Evolutionary conservation across 495 filamentous ascomycete genomes (phyloP).

Genomic region (Lophium mytilinum): DNA sequence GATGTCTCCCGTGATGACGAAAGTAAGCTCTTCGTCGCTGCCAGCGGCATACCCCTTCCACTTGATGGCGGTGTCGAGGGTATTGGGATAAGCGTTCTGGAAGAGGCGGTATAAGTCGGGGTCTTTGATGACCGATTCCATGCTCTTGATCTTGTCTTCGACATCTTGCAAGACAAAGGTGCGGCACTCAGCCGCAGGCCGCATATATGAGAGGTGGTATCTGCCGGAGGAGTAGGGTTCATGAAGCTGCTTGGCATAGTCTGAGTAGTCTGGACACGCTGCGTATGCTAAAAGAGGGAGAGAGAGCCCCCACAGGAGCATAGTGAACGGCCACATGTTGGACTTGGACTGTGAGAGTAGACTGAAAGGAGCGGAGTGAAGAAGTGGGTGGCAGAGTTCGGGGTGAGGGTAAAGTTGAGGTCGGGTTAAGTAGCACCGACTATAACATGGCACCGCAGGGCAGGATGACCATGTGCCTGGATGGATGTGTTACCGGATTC

Average conservation of each 20-base stretch:
- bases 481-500: conserved; percentile 12
- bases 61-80: conserved; percentile 58
- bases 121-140: conserved; percentile 46
- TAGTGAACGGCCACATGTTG: neutral
- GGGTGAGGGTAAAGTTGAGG: neutral
- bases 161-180: conserved; percentile 51
- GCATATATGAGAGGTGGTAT: conserved; percentile 47
- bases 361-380: neutral
- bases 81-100: conserved; percentile 57
- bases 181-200: conserved; percentile 49
- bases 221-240: conserved; percentile 32
- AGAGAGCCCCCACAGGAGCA: neutral
- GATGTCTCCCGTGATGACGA: conserved; percentile 58
- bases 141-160: conserved; percentile 45
- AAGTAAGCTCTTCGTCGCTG: conserved; percentile 55
- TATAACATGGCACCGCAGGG: conserved; percentile 5
- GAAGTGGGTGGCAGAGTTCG: neutral
- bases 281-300: conserved; percentile 9
- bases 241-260: conserved; percentile 31
- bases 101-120: conserved; percentile 60
- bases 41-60: conserved; percentile 52
- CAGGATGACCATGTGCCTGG: conserved; percentile 2
- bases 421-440: neutral
- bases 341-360: neutral
- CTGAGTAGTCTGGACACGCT: conserved; percentile 34